Base-by-base conservation (phyloP, 2,329 filamentous ascomycete species). In the Ramichloridium luteum region DNA sequence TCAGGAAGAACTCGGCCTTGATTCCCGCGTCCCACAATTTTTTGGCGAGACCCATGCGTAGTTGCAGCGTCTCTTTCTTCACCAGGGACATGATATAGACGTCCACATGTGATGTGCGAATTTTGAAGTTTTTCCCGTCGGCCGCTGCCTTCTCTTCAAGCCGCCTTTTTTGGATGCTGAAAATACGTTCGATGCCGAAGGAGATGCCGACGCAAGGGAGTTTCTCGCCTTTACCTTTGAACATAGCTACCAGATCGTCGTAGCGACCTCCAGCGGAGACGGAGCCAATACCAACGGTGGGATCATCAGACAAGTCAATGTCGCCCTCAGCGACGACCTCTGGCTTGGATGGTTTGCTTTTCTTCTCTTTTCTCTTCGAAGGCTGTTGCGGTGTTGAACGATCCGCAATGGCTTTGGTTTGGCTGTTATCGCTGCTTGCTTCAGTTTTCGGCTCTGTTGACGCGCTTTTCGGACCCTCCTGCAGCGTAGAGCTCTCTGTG, bases 1-100 rank as follows among this genome's bases (percentile, higher is more conserved):
- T 96, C 65, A 82, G 83, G 8, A 75, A 66, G 55, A 90, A 93
- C 56, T 96, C 86, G 36, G 86, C 79, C 65, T 86, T 93, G 61
- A 96, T 77, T 13, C 83, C 85, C 5, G 80, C 83, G 45, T 84
- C 76, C 84, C 88, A 92, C 30, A 96, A 65, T 43, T 67, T 67
- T 43, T 74, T 70, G 37, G 78, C 77, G 22, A 96, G 70, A 15
- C 74, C 65, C 74, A 94, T 86, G 43, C 88, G 79, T 64, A 94
- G 80, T 44, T 76, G 74, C 33, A 93, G 61, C 57, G 86, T 88
- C 13, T 77, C 80, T 59, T 86, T 88, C 32, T 82, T 80, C 32
- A 84, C 86, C 51, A 94, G 85, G 0, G 85, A 85, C 85, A 96
- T 96, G 50, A 96, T 80, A 58, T 76, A 94, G 27, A 86, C 85